These are phyloP conservation scores for Colletotrichum plurivorum DNA, from an alignment of 2,329 filamentous ascomycete genomes.

Conservation along the genomic window DNA sequence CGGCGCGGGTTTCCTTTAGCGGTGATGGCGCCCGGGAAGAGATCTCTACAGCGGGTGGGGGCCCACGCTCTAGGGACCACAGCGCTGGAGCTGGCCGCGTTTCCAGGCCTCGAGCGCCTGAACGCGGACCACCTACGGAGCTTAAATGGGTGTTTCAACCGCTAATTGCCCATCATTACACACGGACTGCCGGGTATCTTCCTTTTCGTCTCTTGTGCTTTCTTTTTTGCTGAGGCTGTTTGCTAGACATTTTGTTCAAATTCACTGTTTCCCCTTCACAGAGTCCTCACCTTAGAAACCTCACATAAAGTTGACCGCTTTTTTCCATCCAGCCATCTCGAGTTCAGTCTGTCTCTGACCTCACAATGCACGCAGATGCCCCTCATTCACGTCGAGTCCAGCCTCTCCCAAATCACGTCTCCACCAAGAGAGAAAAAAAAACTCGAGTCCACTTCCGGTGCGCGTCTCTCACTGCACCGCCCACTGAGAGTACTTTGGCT, in stretches of 20 bases:
- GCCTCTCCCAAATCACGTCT: conserved; percentile 43
- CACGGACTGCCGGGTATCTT: not conserved
- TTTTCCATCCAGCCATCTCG: conserved; percentile 27
- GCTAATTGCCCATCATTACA: conserved; percentile 3
- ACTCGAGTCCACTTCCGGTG: conserved; percentile 27
- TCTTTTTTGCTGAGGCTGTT: not conserved
- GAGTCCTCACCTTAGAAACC: not conserved
- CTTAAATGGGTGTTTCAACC: conserved; percentile 12
- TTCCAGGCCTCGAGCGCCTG: conserved; percentile 22
- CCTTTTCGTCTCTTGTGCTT: not conserved
- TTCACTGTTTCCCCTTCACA: not conserved
- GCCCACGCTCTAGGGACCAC: not conserved
- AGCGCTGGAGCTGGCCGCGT: conserved; percentile 7
- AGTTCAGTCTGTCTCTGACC: conserved; percentile 2
- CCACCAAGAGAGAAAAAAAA: conserved; percentile 26
- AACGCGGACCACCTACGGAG: conserved; percentile 26
- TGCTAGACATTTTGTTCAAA: not conserved
- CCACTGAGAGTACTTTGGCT: too few relatives aligned
- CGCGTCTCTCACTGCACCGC: conserved; percentile 31
- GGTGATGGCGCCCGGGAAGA: not conserved
- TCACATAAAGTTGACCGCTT: conserved; percentile 18
- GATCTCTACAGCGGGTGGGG: not conserved
- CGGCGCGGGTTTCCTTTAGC: not conserved
- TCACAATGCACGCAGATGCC: conserved; percentile 19
- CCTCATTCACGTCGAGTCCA: conserved; percentile 29